Evolutionary conservation across 2,329 filamentous ascomycete genomes (phyloP), one percentile per base, ranked within the genome.

Genomic region (Cladosporium halotolerans): DNA sequence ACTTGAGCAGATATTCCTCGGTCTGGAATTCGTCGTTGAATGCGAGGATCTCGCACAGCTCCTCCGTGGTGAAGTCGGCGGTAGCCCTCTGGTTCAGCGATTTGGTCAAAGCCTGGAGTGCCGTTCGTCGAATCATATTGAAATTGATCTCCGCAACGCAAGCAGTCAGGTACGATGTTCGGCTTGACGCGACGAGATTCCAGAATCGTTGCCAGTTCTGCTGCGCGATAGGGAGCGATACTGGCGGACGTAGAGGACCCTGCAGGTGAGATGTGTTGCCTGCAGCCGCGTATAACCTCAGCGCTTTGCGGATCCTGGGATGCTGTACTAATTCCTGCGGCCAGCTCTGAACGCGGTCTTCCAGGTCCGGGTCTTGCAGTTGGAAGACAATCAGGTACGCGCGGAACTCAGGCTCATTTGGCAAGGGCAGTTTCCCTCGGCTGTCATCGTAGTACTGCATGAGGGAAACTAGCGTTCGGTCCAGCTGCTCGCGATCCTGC

Each of bases 111-210:
- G 73, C 59, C 38, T 79, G 75, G 43, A 85, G 72, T 5, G 78
- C 76, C 19, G 74, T 76, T 47, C 79, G 74, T 9, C 82, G 78
- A 41, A 85, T 70, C 23, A 78, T 69, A 51, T 79, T 79, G 67
- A 85, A 85, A 57, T 79, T 79, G 9, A 83, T 77, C 60, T 85
- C 82, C 1, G 81, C 79, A 19, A 83, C 79, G 65, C 82, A 85
- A 7, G 78, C 81, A 77, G 83, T 80, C 7, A 84, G 68, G 60
- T 84, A 85, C 0, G 82, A 80, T 1, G 81, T 75, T 32, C 73
- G 70, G 3, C 72, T 71, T 1, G 81, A 84, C 51, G 73, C 71
- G 40, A 85, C 66, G 14, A 82, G 61, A 9, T 70, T 72, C 73
- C 82, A 85, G 59, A 84, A 84, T 2, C 72, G 71, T 45, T 74